Conservation (phyloP, 768 basidiomycete species). For the Aureoboletus auriporus region DNA sequence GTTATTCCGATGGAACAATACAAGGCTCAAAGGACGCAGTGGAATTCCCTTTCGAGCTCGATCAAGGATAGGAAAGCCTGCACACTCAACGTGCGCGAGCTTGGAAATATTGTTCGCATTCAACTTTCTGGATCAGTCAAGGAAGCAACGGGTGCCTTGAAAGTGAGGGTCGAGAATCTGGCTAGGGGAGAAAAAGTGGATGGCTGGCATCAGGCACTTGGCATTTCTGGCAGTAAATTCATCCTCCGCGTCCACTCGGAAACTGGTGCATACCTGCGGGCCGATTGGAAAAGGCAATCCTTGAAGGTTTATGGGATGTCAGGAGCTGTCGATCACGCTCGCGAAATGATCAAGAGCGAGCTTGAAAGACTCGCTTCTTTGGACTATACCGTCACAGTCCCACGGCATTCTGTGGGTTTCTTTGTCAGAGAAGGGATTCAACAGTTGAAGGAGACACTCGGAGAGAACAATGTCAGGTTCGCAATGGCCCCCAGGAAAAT, state of each 20-base stretch:
- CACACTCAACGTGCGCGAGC: slow-evolving; percentile 28
- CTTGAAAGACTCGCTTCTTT: slow-evolving; percentile 43
- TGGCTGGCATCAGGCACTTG: slow-evolving; percentile 50
- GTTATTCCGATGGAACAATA: slow-evolving; percentile 47
- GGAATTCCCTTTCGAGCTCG: slow-evolving; percentile 40
- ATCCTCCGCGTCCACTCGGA: slow-evolving; percentile 30
- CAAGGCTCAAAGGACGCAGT: slow-evolving; percentile 44
- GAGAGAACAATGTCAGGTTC: slow-evolving; percentile 50
- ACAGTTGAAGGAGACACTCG: slow-evolving; percentile 48
- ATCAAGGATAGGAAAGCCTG: slow-evolving; percentile 36
- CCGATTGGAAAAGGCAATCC: slow-evolving; percentile 41
- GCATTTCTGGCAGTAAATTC: slow-evolving; percentile 26
- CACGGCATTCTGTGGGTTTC: slow-evolving; percentile 40
- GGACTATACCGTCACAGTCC: slow-evolving; percentile 39
- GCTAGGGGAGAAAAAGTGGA: slow-evolving; percentile 46
- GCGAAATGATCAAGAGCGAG: slow-evolving; percentile 42
- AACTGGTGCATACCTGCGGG: slow-evolving; percentile 42
- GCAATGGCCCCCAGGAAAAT: slow-evolving; percentile 40
- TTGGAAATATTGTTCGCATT: slow-evolving; percentile 32
- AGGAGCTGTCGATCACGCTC: slow-evolving; percentile 37
- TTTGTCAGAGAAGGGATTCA: slow-evolving; percentile 49
- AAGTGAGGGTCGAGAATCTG: slow-evolving; percentile 56
- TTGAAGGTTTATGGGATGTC: slow-evolving; percentile 47
- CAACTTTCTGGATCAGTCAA: slow-evolving; percentile 49
- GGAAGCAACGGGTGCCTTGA: slow-evolving; percentile 51